Evolutionary conservation across 73 alveolate genomes (phyloP).

Genomic region (Paraurostyla sp.): DNA sequence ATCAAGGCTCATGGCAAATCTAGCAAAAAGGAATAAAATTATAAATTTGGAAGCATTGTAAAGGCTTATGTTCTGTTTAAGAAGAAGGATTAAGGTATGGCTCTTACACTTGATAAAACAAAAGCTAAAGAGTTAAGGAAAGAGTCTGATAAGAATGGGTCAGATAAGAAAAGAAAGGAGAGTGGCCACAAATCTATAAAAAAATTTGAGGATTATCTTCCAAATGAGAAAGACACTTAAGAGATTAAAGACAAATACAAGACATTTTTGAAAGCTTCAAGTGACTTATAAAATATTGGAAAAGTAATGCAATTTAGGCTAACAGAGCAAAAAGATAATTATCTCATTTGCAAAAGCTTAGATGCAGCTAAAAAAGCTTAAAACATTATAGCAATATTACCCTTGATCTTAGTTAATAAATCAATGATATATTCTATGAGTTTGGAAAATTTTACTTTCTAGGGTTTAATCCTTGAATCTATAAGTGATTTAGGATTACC

Average conservation of each 20-base stretch:
- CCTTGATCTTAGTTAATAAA: background rate
- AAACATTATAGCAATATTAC: constrained; percentile 32
- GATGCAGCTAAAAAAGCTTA: constrained; percentile 46
- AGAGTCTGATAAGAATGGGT: background rate
- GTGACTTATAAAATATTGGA: constrained; percentile 11
- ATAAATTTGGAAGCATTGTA: constrained; percentile 43
- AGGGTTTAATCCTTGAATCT: constrained; percentile 4
- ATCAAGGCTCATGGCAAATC: constrained; percentile 32
- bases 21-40: background rate
- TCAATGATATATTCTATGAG: background rate
- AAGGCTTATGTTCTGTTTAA: constrained; percentile 71
- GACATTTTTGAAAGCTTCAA: background rate
- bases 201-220: constrained; percentile 23
- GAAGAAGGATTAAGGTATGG: constrained; percentile 64
- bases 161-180: background rate
- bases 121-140: constrained; percentile 48
- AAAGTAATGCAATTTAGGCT: constrained; percentile 32
- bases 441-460: constrained; percentile 27
- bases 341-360: constrained; percentile 26
- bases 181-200: background rate
- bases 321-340: background rate
- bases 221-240: background rate
- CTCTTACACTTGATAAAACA: constrained; percentile 33
- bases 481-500: constrained; percentile 12
- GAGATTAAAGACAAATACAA: constrained; percentile 46